A percentile compares a stretch with the other conserved stretches of the same genome.
These are phyloP conservation scores for Calonectria ilicicola DNA, from an alignment of 2,329 filamentous ascomycete genomes.

Conservation along the genomic window DNA sequence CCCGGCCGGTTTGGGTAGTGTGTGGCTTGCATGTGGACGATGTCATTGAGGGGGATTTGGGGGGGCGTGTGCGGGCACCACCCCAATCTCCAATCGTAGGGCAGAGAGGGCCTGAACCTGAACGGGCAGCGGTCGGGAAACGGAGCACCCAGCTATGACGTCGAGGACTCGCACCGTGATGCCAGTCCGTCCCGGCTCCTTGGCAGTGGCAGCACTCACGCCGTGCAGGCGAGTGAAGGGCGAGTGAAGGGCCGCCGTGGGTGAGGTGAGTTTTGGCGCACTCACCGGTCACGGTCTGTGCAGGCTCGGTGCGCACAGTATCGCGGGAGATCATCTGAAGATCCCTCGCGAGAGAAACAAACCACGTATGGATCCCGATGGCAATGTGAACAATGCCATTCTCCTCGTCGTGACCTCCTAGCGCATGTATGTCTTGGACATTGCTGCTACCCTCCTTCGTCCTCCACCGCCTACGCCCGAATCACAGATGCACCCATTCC, in stretches of 20 bases:
- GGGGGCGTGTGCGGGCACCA: background rate
- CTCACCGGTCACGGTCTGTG: constrained; percentile 18
- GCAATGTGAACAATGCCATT: background rate
- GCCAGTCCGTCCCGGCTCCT: background rate
- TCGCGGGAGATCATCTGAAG: constrained; percentile 38
- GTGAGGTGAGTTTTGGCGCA: constrained; percentile 21
- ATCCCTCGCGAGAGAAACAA: constrained; percentile 23
- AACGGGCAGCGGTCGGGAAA: background rate
- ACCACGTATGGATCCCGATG: no score
- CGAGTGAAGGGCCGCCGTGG: constrained; percentile 16
- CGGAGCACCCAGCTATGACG: constrained; percentile 2
- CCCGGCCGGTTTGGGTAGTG: background rate
- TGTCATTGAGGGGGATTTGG: constrained; percentile 30
- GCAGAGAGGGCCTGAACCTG: background rate
- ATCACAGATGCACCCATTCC: background rate
- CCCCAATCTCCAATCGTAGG: background rate
- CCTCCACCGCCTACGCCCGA: background rate
- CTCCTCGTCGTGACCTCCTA: background rate
- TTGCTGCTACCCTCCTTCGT: background rate
- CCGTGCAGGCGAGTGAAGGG: background rate
- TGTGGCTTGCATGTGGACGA: constrained; percentile 26
- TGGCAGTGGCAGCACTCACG: background rate
- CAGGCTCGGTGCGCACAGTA: constrained; percentile 22
- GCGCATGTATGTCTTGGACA: background rate
- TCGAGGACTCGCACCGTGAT: background rate